phyloP scores from a whole-genome alignment of 139 green algal species.

The Chlorella vulgaris region DNA sequence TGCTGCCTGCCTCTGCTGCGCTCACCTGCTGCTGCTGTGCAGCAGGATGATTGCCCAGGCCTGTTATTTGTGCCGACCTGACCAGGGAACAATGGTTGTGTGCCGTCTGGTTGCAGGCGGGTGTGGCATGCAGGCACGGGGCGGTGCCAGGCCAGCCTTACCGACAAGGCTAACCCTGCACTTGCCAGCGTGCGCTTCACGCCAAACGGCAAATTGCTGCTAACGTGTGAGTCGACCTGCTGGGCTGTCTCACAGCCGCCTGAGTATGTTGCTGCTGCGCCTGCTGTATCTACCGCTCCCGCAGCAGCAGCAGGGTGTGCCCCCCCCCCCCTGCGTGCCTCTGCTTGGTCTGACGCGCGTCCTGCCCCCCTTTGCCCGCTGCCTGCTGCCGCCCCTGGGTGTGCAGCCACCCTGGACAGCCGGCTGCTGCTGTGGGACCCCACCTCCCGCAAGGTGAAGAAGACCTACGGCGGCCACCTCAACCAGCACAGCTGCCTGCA shows the following conservation, averaged over 20 bases:
- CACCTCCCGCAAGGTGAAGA: conserved; percentile 52
- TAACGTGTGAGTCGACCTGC: conserved; percentile 42
- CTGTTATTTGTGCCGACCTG: no score
- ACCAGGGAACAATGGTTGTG: no score
- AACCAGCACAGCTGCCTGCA: conserved; percentile 64
- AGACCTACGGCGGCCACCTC: conserved; percentile 53
- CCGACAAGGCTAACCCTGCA: conserved; percentile 69
- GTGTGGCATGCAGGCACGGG: conserved; percentile 73
- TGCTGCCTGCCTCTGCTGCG: not conserved
- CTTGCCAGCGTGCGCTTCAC: conserved; percentile 83
- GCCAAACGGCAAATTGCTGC: conserved; percentile 82
- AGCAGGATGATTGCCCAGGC: no score
- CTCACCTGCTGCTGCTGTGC: no score
- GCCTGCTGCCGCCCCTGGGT: not conserved
- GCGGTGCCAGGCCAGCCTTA: conserved; percentile 84
- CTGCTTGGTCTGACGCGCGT: not conserved
- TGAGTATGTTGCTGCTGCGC: not conserved
- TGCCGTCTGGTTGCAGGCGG: conserved; percentile 26
- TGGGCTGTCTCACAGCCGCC: no score
- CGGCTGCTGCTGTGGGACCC: conserved; percentile 79
- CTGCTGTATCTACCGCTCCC: no score
- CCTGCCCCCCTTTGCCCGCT: no score
- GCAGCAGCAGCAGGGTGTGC: not conserved
- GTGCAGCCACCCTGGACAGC: conserved; percentile 63
- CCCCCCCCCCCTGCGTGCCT: not conserved